Evolutionary conservation across 495 filamentous ascomycete genomes (phyloP), one percentile per base, ranked within the genome.

Genomic region (Antarctomyces pellizariae): DNA sequence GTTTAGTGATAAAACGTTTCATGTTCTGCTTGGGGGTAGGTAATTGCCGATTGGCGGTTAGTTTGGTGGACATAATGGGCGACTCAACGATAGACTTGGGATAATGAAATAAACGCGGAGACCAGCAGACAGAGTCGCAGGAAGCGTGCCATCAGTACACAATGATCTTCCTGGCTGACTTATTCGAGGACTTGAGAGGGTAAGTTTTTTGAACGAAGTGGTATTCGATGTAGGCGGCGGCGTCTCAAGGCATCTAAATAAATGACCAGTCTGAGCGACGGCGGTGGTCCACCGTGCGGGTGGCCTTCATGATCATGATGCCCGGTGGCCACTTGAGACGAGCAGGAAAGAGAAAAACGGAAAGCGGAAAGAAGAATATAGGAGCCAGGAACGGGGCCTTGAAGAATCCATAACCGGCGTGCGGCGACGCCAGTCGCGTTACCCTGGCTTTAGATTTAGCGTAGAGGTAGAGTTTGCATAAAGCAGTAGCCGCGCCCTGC

Each of bases 391-490:
- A 7, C 13, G 12, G 9, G n/a, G 6, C 21, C 16, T 16, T 13
- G 18, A 2, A 15, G 16, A 30, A n/a, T 18, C 11, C 14, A 10
- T 7, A 15, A 7, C 17, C 28, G 28, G 12, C 7, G 18, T 6
- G 18, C 18, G 18, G 16, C 2, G 18, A 24, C 21, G 28, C 19
- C 17, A 24, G 19, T 11, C 4, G 16, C 9, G 16, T 7, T 30
- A n/a, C n/a, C n/a, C n/a, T n/a, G n/a, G n/a, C n/a, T n/a, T n/a
- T n/a, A n/a, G n/a, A n/a, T n/a, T n/a, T n/a, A n/a, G n/a, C n/a
- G n/a, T 13, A 19, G 30, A 19, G 30, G 19, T 17, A n/a, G 13
- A 28, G 30, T n/a, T 13, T 29, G 23, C 30, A n/a, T 30, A 30
- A 30, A 30, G 14, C 31, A 35, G 17, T 19, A 20, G 18, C 22